Evolutionary conservation across 495 filamentous ascomycete genomes (phyloP).

Genomic region (Articulospora tetracladia): DNA sequence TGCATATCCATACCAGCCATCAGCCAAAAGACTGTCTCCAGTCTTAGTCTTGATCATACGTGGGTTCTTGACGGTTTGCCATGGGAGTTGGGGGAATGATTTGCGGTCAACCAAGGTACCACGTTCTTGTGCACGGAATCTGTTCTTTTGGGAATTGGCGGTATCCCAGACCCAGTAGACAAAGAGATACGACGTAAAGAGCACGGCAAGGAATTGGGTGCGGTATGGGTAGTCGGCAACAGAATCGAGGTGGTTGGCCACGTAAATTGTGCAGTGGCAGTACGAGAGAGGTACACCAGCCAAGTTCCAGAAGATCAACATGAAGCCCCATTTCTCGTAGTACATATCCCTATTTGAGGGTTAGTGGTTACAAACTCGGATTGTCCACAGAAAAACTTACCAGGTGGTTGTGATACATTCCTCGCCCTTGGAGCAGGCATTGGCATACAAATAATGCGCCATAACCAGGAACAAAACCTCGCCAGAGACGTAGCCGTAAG

Average conservation of each 20-base stretch:
- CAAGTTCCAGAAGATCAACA: slow-evolving; percentile 99
- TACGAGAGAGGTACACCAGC: slow-evolving; percentile 93
- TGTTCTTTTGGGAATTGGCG: slow-evolving; percentile 91
- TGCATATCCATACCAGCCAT: slow-evolving; percentile 92
- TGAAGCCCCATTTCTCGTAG: slow-evolving; percentile 99
- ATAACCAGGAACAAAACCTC: slow-evolving; percentile 86
- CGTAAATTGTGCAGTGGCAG: slow-evolving; percentile 94
- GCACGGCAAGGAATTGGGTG: slow-evolving; percentile 58
- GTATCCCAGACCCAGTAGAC: slow-evolving; percentile 93
- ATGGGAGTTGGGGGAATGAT: slow-evolving; percentile 91
- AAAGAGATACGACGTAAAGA: slow-evolving; percentile 74
- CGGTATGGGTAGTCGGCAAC: slow-evolving; percentile 65
- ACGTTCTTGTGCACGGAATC: slow-evolving; percentile 77
- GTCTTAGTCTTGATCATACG: slow-evolving; percentile 74
- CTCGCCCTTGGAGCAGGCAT: slow-evolving; percentile 95
- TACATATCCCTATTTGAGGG: slow-evolving; percentile 71
- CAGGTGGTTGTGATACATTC: slow-evolving; percentile 92
- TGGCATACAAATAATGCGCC: slow-evolving; percentile 94
- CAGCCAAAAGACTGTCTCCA: slow-evolving; percentile 78
- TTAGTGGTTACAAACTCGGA: not conserved
- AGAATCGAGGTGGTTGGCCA: slow-evolving; percentile 69
- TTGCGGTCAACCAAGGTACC: slow-evolving; percentile 70
- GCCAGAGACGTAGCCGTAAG: slow-evolving; percentile 85
- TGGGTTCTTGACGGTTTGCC: slow-evolving; percentile 83
- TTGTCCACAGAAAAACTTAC: slow-evolving; percentile 37